These are phyloP conservation scores for Mycena haematopus DNA, from an alignment of 768 basidiomycete species.

Conservation along the genomic window DNA sequence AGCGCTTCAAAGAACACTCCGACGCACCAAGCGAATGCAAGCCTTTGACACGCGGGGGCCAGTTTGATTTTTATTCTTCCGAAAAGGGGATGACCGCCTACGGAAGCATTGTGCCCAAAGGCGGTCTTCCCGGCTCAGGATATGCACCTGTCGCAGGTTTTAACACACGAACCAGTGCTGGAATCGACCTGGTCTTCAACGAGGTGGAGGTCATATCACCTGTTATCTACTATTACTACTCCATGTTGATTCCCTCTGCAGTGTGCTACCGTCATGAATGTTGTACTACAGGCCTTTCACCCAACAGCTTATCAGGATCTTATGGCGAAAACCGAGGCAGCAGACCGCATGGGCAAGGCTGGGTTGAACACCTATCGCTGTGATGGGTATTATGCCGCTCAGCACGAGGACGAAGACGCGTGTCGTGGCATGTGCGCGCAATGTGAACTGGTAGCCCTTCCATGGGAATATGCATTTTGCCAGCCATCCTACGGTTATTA, in stretches of 20 bases:
- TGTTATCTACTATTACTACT: too few relatives aligned
- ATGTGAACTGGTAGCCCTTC: not conserved
- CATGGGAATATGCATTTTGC: not conserved
- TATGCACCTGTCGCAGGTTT: not conserved
- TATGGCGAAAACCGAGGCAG: not conserved
- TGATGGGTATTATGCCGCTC: not conserved
- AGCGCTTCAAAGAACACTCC: not conserved
- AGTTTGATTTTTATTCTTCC: conserved; percentile 3
- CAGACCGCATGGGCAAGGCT: not conserved
- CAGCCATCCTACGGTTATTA: conserved; percentile 6
- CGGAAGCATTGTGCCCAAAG: not conserved
- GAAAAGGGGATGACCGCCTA: not conserved
- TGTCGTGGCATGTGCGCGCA: not conserved
- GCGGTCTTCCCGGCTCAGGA: not conserved
- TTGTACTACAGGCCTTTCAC: too few relatives aligned
- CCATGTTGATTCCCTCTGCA: not conserved
- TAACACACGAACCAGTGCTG: not conserved
- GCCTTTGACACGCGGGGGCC: not conserved
- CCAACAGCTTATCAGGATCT: not conserved
- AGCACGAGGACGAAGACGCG: not conserved
- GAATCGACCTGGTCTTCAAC: not conserved
- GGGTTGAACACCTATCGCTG: not conserved
- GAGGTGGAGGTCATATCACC: not conserved
- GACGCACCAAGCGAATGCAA: not conserved
- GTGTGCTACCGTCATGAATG: not conserved